Base-by-base conservation (phyloP, 2,329 filamentous ascomycete species). In the Ophiostoma ulmi region DNA sequence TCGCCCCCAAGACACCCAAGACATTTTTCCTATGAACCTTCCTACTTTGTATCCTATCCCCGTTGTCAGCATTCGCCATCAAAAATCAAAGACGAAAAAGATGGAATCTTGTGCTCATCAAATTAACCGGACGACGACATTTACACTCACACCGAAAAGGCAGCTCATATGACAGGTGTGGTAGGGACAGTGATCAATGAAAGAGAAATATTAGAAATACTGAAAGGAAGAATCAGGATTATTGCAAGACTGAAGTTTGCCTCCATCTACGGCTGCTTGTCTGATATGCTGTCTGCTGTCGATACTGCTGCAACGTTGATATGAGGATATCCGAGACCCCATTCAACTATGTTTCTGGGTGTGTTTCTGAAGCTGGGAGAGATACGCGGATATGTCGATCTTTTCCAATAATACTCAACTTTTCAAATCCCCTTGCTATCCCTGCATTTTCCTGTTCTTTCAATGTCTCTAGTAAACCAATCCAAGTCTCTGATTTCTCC, bases 321-420 rank as follows among this genome's bases (percentile, higher is more conserved):
- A 26, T 58, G 52, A 58, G 48, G 22, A 58, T 58, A 58, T 58
- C 52, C 52, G 52, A 17, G 39, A 44, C 31, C 39, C 39, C 39
- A 44, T 44, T 8, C 39, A 13, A 17, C 3, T 44, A 44, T 31
- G 31, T 31, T 4, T 44, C 39, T 44, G 39, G 39, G 11, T 3
- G 11, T 58, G 52, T 58, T 55, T 55, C 48, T 58, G 52, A 5
- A 58, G 17, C 14, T 58, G 52, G 17, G 3, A 61, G 55, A 61
- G 58, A 35, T 63, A 63, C 13, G 58, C 58, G 31, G 26, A 63
- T 17, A 58, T 58, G 52, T 22, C 52, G 52, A 58, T 58, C 52
- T 26, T 63, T 63, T 36, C 26, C 58, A 5, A 1, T 36, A 11
- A 6, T 58, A 26, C 26, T 3, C 38, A 10, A 13, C 17, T 48